These are phyloP conservation scores for Pinus taeda DNA, from an alignment of 75 land plant genomes.

Conservation along the genomic window DNA sequence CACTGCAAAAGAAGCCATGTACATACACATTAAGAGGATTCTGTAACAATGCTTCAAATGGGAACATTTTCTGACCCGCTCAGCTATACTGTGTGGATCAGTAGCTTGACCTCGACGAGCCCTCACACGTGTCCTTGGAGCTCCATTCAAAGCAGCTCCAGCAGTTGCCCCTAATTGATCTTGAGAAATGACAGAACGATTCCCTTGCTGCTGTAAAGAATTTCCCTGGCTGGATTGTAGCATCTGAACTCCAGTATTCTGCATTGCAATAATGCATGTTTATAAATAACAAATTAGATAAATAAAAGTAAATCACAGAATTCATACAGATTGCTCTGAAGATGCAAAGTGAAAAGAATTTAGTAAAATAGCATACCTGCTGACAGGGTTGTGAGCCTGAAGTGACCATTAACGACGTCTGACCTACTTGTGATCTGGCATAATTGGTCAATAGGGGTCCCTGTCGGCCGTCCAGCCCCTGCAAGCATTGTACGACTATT, in stretches of 20 bases:
- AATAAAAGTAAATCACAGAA: neutral
- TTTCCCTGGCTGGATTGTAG: conserved; percentile 8
- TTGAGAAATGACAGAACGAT: conserved; percentile 14
- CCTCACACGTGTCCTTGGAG: conserved; percentile 31
- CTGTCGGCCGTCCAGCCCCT: conserved; percentile 16
- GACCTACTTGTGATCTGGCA: neutral
- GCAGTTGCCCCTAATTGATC: conserved; percentile 8
- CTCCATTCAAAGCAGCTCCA: conserved; percentile 14
- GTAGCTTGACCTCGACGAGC: conserved; percentile 69
- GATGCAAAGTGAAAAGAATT: neutral
- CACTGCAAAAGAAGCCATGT: conserved; percentile 9
- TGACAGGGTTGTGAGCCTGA: neutral
- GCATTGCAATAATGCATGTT: neutral
- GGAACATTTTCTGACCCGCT: conserved; percentile 36
- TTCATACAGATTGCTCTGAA: neutral
- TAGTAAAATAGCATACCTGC: conserved; percentile 5
- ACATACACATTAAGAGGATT: conserved; percentile 10
- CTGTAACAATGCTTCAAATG: conserved; percentile 11
- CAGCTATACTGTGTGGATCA: conserved; percentile 67
- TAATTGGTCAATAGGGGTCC: conserved; percentile 8
- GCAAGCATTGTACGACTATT: neutral
- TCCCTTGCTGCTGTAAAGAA: neutral
- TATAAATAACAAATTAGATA: neutral
- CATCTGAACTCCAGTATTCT: neutral
- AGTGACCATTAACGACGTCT: neutral